phyloP scores from a whole-genome alignment of 2,329 filamentous ascomycete genomes.

The Penicillium sp. region DNA sequence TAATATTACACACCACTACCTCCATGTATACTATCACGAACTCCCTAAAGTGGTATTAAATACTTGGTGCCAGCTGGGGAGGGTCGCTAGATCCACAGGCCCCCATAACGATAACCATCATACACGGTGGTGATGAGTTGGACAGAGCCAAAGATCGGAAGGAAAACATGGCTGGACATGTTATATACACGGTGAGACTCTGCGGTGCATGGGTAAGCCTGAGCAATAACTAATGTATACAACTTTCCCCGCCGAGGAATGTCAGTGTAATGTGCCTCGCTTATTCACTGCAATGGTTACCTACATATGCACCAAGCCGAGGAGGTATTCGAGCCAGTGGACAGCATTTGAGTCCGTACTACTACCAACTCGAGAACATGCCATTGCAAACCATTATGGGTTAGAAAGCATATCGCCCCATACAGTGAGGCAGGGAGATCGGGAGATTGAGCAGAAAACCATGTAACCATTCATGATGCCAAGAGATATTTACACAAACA shows the following conservation, averaged over 20 bases:
- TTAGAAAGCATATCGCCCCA: neutral
- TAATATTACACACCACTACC: neutral
- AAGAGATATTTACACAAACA: constrained; percentile 34
- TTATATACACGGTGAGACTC: neutral
- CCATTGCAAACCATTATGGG: neutral
- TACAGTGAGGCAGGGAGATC: constrained; percentile 1
- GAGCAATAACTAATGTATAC: neutral
- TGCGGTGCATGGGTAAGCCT: neutral
- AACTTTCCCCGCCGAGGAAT: neutral
- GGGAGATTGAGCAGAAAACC: constrained; percentile 19
- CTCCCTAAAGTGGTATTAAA: neutral
- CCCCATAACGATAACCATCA: neutral
- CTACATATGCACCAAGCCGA: constrained; percentile 1
- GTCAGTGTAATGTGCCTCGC: neutral
- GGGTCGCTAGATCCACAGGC: neutral
- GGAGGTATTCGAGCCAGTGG: neutral
- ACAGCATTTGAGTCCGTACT: neutral
- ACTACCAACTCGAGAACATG: neutral
- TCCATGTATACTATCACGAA: neutral
- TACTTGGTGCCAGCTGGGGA: neutral
- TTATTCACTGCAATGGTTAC: neutral
- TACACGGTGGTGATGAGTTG: neutral
- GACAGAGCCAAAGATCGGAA: neutral
- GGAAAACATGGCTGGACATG: neutral
- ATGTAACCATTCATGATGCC: constrained; percentile 32